phyloP scores from a whole-genome alignment of 148 eudicot genomes.

The Bassia scoparia region DNA sequence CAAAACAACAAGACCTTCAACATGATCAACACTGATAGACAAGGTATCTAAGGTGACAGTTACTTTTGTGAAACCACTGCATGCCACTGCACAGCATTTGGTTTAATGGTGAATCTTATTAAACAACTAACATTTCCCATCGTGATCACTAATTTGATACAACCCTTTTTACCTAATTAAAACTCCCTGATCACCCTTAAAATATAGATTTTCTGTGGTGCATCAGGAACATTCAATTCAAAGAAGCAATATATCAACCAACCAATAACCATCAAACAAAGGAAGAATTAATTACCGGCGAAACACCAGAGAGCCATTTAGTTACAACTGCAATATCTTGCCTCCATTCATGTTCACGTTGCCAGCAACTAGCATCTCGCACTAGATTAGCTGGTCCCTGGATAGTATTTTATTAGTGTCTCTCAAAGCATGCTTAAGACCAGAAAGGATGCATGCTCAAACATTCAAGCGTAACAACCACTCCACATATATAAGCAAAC shows the following conservation, averaged over 20 bases:
- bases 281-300: slow-evolving; percentile 56
- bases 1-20: neutral
- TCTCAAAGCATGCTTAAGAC: neutral
- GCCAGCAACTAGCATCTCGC: slow-evolving; percentile 91
- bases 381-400: slow-evolving; percentile 87
- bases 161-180: neutral
- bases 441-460: neutral
- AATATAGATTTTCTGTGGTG: neutral
- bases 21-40: neutral
- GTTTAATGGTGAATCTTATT: neutral
- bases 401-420: slow-evolving; percentile 9
- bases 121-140: neutral
- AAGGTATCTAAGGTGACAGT: neutral
- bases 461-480: neutral
- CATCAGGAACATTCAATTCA: slow-evolving; percentile 7
- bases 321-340: slow-evolving; percentile 99
- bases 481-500: neutral
- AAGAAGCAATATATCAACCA: slow-evolving; percentile 5
- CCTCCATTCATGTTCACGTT: slow-evolving; percentile 94
- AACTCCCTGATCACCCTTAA: neutral
- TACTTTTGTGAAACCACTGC: neutral
- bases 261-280: slow-evolving; percentile 17
- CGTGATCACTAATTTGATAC: neutral
- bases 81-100: neutral
- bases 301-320: slow-evolving; percentile 92